These are phyloP conservation scores for Ustulina deusta DNA, from an alignment of 2,329 filamentous ascomycete species.

Conservation along the genomic window DNA sequence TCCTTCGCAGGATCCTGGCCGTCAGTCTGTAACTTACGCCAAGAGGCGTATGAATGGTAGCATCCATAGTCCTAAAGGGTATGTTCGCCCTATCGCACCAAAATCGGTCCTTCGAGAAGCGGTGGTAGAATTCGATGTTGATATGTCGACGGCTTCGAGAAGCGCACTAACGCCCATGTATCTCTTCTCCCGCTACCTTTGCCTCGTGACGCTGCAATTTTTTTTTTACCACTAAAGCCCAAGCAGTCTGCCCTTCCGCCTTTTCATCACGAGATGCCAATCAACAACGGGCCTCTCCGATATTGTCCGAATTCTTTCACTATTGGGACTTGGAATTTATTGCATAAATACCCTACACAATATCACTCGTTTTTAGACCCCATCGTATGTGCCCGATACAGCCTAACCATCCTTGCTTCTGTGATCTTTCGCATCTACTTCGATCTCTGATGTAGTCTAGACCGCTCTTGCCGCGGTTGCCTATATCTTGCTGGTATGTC, in stretches of 20 bases:
- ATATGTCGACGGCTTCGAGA: conserved; percentile 5
- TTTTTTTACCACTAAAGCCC: background rate
- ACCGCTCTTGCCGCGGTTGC: conserved; percentile 25
- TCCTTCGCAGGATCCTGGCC: background rate
- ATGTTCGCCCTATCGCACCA: conserved; percentile 5
- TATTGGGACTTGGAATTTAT: conserved; percentile 17
- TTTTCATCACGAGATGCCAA: conserved; percentile 4
- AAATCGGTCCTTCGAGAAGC: background rate
- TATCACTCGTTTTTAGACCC: conserved; percentile 19
- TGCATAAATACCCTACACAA: conserved; percentile 24
- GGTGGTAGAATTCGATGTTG: background rate
- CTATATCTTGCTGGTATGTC: conserved; percentile 8
- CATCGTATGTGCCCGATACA: conserved; percentile 21
- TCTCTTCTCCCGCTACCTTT: conserved; percentile 2
- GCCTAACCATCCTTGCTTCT: conserved; percentile 31
- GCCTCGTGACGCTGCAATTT: conserved; percentile 23
- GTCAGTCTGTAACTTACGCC: conserved; percentile 14
- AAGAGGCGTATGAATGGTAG: conserved; percentile 9
- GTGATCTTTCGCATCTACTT: conserved; percentile 15
- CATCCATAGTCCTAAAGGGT: conserved; percentile 9
- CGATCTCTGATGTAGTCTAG: background rate
- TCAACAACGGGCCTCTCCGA: conserved; percentile 4
- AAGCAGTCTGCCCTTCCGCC: background rate
- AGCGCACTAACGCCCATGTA: conserved; percentile 17
- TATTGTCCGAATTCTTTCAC: conserved; percentile 2